Conservation (phyloP, 1,284 basidiomycete genomes). For the Mycosarcoma mackinlayi region DNA sequence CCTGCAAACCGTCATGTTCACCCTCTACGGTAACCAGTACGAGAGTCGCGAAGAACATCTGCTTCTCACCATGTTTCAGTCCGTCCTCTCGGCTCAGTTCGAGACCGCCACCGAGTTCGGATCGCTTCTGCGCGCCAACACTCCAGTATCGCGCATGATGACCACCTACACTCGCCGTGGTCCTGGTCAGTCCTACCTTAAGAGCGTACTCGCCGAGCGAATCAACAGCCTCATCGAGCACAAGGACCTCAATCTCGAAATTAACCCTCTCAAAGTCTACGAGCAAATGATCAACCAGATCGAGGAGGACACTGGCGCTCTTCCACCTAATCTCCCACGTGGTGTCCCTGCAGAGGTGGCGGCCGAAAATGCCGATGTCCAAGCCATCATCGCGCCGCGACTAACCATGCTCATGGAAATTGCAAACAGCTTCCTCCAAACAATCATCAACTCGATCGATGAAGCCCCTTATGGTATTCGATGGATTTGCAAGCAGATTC, state of each 20-base stretch:
- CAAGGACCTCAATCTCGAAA: constrained; percentile 97
- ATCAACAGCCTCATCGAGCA: constrained; percentile 98
- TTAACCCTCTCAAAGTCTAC: constrained; percentile 92
- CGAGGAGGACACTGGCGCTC: constrained; percentile 90
- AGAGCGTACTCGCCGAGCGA: constrained; percentile 92
- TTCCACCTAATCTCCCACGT: constrained; percentile 88
- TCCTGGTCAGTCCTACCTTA: constrained; percentile 96
- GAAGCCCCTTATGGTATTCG: constrained; percentile 97
- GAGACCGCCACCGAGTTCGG: constrained; percentile 98
- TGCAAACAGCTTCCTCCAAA: constrained; percentile 93
- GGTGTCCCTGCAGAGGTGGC: constrained; percentile 94
- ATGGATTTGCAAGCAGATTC: constrained; percentile 99
- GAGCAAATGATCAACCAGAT: constrained; percentile 78
- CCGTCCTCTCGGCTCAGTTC: constrained; percentile 96
- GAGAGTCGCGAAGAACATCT: constrained; percentile 98
- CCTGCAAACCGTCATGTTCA: constrained; percentile 99
- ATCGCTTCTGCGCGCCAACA: constrained; percentile 95
- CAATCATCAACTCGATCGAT: constrained; percentile 98
- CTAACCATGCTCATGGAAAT: constrained; percentile 99
- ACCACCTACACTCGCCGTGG: constrained; percentile 98
- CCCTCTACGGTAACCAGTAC: constrained; percentile 98
- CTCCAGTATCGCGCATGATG: constrained; percentile 99
- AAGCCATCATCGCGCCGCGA: constrained; percentile 94
- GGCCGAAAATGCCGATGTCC: constrained; percentile 89
- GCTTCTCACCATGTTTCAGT: constrained; percentile 96